Base-by-base conservation (phyloP, 78 protist species). In the Dictyostelium firmibasis region DNA sequence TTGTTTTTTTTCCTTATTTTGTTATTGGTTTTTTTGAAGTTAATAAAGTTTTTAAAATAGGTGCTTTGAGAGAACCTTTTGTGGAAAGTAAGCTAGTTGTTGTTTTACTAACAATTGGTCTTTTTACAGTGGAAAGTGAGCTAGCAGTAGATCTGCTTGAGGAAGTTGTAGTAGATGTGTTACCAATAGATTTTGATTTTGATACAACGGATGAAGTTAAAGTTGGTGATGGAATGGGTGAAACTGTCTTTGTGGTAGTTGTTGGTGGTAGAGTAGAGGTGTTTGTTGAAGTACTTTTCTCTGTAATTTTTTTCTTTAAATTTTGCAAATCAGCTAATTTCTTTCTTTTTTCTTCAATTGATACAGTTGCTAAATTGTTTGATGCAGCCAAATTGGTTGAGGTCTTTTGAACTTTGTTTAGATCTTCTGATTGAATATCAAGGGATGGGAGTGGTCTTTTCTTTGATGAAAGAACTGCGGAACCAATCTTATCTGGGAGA, bases 291-390 rank as follows among this genome's bases (percentile, higher is more conserved):
- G n/a, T n/a, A 31, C n/a, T 27, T 72, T 72, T 33, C 38, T 72
- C 79, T 33, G 31, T 67, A 13, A 67, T 67, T 31, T 33, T 31
- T 31, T 72, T 72, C 43, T 72, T 72, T 72, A 33, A 72, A 11
- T 72, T 33, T 72, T 72, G 36, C 5, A 72, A 18, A 72, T 72
- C 79, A 2, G 44, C 44, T 44, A 72, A 31, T 72, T 31, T 72
- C 16, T 72, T 72, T 72, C 36, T 72, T 35, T 72, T 72, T 11
- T 72, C 79, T 33, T 72, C 79, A 33, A 72, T 72, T 72, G 79
- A 72, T 67, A 10, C 75, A 14, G 62, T 16, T 23, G 74, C 74
- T 16, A 67, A 11, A 4, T 13, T 29, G 11, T 23, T 72, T 13
- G 79, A 72, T 72, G 79, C 47, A 13, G 79, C 44, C 16, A 14